Evolutionary conservation across 768 basidiomycete species (phyloP).

Genomic region (Pleurotus cornucopiae): DNA sequence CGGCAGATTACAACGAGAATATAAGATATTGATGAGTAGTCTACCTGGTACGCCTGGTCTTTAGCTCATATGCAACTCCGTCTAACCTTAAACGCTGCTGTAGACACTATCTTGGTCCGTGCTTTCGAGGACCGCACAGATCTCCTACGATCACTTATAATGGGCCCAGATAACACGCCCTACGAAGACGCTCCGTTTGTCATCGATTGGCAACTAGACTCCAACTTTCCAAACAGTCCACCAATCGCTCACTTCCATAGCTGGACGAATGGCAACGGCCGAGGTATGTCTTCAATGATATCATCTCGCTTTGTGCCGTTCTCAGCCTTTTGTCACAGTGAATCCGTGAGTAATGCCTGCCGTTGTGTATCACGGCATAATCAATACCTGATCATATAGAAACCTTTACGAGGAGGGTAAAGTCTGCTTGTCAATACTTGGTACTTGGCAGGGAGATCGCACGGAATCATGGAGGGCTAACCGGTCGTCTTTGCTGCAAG

Average conservation of each 20-base stretch:
- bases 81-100: background rate
- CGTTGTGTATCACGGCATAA: background rate
- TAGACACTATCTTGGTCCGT: conserved; percentile 85
- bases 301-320: conserved; percentile 7
- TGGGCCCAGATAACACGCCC: conserved; percentile 93
- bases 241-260: conserved; percentile 88
- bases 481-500: conserved; percentile 85
- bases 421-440: conserved; percentile 87
- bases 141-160: conserved; percentile 81
- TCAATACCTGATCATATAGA: conserved; percentile 27
- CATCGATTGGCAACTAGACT: conserved; percentile 90
- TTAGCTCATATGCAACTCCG: background rate
- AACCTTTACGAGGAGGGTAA: conserved; percentile 96
- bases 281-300: conserved; percentile 45
- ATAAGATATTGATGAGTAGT: conserved; percentile 71
- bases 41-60: conserved; percentile 66
- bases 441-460: conserved; percentile 89
- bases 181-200: conserved; percentile 94
- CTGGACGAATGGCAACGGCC: conserved; percentile 92
- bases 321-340: conserved; percentile 32
- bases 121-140: conserved; percentile 89
- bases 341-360: conserved; percentile 59
- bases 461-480: conserved; percentile 84
- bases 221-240: conserved; percentile 77
- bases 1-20: conserved; percentile 76